phyloP scores from a whole-genome alignment of 164 flowering plant species.

The Macadamia tetraphylla region DNA sequence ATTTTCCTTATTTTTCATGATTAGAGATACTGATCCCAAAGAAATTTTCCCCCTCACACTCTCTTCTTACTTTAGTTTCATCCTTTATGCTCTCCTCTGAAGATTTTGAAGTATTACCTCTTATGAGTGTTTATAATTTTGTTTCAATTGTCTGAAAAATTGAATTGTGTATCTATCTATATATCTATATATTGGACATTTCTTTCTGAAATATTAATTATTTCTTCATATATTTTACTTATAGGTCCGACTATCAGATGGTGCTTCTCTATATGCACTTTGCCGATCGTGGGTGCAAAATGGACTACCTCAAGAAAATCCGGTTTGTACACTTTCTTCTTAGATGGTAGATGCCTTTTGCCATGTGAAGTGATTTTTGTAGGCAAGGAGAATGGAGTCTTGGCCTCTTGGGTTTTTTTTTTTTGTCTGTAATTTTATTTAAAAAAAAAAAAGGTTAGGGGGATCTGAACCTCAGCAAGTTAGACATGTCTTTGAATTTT shows the following conservation, averaged over 20 bases:
- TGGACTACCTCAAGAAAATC: conserved; percentile 62
- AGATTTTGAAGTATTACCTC: not conserved
- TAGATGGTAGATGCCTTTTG: not conserved
- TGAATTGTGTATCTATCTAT: not conserved
- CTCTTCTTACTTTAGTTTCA: too few relatives aligned
- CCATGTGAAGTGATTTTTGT: not conserved
- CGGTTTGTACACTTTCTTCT: conserved; percentile 37
- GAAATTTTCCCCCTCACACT: too few relatives aligned
- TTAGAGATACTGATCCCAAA: too few relatives aligned
- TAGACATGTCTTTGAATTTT: too few relatives aligned
- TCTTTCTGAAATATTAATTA: not conserved
- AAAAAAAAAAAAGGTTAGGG: too few relatives aligned
- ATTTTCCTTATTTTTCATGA: too few relatives aligned
- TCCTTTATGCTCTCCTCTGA: too few relatives aligned
- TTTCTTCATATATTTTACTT: conserved; percentile 8
- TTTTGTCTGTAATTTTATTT: too few relatives aligned
- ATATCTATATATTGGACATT: not conserved
- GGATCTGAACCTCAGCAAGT: too few relatives aligned
- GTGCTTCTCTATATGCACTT: conserved; percentile 69
- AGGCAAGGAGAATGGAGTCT: not conserved
- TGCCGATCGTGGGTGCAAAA: conserved; percentile 91
- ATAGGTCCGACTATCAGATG: conserved; percentile 66
- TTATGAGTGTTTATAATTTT: not conserved
- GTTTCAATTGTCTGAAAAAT: not conserved
- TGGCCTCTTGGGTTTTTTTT: not conserved